Evolutionary conservation across 2,329 filamentous ascomycete species (phyloP).

Genomic region (Penicillium freii): DNA sequence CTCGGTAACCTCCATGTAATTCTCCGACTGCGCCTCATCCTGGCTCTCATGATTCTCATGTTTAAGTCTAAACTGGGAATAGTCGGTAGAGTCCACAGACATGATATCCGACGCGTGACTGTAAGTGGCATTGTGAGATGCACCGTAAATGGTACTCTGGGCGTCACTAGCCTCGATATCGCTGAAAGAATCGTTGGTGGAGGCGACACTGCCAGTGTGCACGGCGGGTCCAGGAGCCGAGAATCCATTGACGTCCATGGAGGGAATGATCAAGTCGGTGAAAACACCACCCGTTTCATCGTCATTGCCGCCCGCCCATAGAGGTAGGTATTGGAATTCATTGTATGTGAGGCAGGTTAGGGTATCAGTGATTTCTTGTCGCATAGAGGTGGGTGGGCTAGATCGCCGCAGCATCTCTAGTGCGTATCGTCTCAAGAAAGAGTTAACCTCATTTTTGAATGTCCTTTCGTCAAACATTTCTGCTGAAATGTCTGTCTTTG

Average conservation of each 20-base stretch:
- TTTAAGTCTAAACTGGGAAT: background rate
- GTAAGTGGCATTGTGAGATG: slow-evolving; percentile 37
- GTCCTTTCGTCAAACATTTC: background rate
- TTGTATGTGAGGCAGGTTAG: slow-evolving; percentile 55
- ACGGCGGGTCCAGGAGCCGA: slow-evolving; percentile 36
- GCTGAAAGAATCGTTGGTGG: slow-evolving; percentile 26
- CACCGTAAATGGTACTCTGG: slow-evolving; percentile 36
- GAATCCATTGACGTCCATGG: slow-evolving; percentile 36
- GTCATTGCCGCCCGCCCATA: slow-evolving; percentile 62
- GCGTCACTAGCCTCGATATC: slow-evolving; percentile 28
- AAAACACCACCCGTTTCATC: slow-evolving; percentile 54
- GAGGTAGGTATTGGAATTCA: slow-evolving; percentile 62
- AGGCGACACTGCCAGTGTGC: slow-evolving; percentile 29
- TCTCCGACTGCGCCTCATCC: background rate
- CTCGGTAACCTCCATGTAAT: background rate
- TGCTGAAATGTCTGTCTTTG: background rate
- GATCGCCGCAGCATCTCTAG: slow-evolving; percentile 17
- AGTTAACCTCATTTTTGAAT: slow-evolving; percentile 21
- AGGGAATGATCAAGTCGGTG: slow-evolving; percentile 36
- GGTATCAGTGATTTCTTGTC: slow-evolving; percentile 35
- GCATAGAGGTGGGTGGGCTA: slow-evolving; percentile 5
- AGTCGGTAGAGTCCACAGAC: slow-evolving; percentile 22
- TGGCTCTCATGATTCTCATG: background rate
- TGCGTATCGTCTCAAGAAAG: slow-evolving; percentile 19
- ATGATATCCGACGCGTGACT: slow-evolving; percentile 29